Evolutionary conservation across 306 rosid genomes (phyloP), one percentile per base, ranked within the genome.

Genomic region (Rubus idaeus): DNA sequence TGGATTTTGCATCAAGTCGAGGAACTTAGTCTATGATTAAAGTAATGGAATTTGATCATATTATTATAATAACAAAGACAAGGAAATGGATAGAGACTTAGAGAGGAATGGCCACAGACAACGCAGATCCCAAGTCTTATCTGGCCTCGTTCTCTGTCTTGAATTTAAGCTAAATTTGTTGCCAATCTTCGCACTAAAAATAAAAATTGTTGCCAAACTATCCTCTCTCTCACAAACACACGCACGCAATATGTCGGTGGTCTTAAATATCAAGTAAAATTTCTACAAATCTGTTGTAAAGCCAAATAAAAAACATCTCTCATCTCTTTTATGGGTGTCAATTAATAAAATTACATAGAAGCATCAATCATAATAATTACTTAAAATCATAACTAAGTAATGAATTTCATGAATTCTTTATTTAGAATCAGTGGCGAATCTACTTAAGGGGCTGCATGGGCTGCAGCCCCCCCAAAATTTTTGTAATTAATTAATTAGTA

Each of bases 51-150:
- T 13, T n/a, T 20, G 37, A 44, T 2, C 9, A 73, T 39, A n/a
- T 10, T 21, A 6, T 6, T 58, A 55, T 13, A 39, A 64, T 12
- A 26, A 47, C n/a, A n/a, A 35, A 13, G 16, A 50, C 58, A 47
- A 20, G 6, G 41, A 47, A 79, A 37, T 58, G 12, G 57, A 23
- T 23, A 23, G 26, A 23, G 26, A 21, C 46, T 30, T n/a, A 9
- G 35, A 53, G 50, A 64, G 64, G 73, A 76, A 67, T 53, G 74
- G 74, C 44, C 55, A 53, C 74, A 23, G 63, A 74, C 71, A 58
- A 68, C 8, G 57, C 56, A 56, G 75, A 68, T 74, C 83, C 83
- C 79, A 57, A 57, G 75, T 80, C 71, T 55, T 17, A 46, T 73
- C 68, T 73, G 73, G 44, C 68, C 41, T 42, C 58, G 12, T 18